phyloP scores from a whole-genome alignment of 2,329 filamentous ascomycete genomes.

The Juglanconis juglandina region DNA sequence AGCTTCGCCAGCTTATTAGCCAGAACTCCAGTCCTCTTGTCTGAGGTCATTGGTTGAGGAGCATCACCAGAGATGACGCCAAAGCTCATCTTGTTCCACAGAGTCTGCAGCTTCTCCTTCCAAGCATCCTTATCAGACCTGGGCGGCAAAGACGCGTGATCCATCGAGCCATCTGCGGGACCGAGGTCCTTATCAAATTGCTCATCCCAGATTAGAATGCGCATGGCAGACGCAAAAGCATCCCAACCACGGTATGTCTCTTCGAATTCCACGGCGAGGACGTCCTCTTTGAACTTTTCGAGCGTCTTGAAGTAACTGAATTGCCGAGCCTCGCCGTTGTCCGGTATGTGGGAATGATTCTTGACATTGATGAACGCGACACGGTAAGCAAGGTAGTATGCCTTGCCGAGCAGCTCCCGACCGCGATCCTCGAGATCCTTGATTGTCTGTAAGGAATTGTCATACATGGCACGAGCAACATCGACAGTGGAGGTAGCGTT shows the following conservation, averaged over 20 bases:
- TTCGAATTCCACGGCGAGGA: neutral
- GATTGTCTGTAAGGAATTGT: neutral
- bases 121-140: neutral
- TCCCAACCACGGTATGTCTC: slow-evolving; percentile 12
- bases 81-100: neutral
- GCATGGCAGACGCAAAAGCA: slow-evolving; percentile 13
- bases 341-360: neutral
- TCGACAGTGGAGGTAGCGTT: neutral
- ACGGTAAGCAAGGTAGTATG: slow-evolving; percentile 10
- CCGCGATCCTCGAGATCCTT: slow-evolving; percentile 8
- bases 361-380: slow-evolving; percentile 4
- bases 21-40: neutral
- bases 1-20: neutral
- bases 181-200: neutral
- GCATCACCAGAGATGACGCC: neutral
- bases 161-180: neutral
- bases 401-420: slow-evolving; percentile 12
- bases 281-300: neutral
- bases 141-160: neutral
- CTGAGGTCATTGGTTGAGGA: neutral
- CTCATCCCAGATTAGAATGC: slow-evolving; percentile 14
- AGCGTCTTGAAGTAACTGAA: slow-evolving; percentile 10
- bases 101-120: neutral
- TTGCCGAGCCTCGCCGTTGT: slow-evolving; percentile 10
- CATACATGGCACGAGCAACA: neutral